Conservation (phyloP, 2,329 filamentous ascomycete genomes). For the Cladosporium sp. region DNA sequence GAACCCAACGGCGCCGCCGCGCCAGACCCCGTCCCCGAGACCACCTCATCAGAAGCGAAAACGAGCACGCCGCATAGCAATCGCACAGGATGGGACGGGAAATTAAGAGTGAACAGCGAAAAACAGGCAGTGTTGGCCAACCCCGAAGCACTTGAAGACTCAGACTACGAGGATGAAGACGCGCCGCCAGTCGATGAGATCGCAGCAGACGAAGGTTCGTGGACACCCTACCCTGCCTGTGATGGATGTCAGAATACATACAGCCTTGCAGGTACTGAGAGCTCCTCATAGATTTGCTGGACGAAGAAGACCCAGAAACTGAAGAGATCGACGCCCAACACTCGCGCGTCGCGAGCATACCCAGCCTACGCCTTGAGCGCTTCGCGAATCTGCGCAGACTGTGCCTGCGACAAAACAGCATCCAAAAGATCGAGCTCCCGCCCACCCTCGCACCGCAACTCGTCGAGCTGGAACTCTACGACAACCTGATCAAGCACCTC, state of each 20-base stretch:
- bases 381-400: slow-evolving; percentile 68
- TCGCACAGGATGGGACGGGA: slow-evolving; percentile 70
- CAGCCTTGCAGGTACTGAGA: no score
- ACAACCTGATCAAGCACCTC: slow-evolving; percentile 88
- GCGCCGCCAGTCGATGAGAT: slow-evolving; percentile 69
- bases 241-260: no score
- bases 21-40: not conserved
- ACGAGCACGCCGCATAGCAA: slow-evolving; percentile 19
- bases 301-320: slow-evolving; percentile 52
- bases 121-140: slow-evolving; percentile 67
- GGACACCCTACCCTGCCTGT: no score
- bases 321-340: slow-evolving; percentile 89
- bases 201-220: slow-evolving; percentile 71
- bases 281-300: slow-evolving; percentile 57
- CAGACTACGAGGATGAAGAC: slow-evolving; percentile 75
- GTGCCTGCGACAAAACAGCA: slow-evolving; percentile 89
- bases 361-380: slow-evolving; percentile 73
- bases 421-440: slow-evolving; percentile 75
- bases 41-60: not conserved
- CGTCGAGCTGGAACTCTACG: slow-evolving; percentile 88
- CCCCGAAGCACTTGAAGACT: slow-evolving; percentile 76
- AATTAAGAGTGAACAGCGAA: slow-evolving; percentile 61
- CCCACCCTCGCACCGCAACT: slow-evolving; percentile 61
- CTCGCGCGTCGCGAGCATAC: slow-evolving; percentile 73
- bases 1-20: slow-evolving; percentile 7